Conservation (phyloP, 2,329 filamentous ascomycete genomes). For the Talaromyces sp. region DNA sequence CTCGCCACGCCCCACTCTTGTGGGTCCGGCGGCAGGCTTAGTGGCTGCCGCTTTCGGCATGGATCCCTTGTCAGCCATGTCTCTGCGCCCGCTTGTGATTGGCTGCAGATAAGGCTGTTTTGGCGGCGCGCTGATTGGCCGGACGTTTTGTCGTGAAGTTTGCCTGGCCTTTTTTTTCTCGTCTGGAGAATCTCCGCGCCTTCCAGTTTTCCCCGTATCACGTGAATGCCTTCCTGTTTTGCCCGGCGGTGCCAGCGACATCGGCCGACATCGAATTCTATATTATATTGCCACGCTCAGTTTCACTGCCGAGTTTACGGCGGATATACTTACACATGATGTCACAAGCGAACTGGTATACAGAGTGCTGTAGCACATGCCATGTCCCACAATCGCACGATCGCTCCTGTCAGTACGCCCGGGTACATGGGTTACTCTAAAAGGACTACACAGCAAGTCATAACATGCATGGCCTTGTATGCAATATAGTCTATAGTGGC, state of each 20-base stretch:
- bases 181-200: neutral
- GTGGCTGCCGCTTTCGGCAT: neutral
- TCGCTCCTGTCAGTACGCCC: neutral
- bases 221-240: neutral
- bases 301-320: too few species aligned
- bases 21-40: neutral
- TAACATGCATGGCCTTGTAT: neutral
- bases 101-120: slow-evolving; percentile 9
- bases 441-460: neutral
- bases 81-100: neutral
- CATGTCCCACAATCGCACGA: neutral
- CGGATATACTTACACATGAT: too few species aligned
- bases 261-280: neutral
- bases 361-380: neutral
- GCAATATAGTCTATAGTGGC: too few species aligned
- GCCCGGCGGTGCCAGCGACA: neutral
- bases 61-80: neutral
- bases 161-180: neutral
- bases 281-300: too few species aligned
- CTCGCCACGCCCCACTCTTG: slow-evolving; percentile 4
- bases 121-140: neutral
- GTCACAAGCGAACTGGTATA: too few species aligned
- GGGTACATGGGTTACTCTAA: neutral
- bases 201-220: neutral
- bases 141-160: neutral